Evolutionary conservation across 371 early-diverging fungal species (phyloP).

Genomic region (Zancudomyces culisetae): DNA sequence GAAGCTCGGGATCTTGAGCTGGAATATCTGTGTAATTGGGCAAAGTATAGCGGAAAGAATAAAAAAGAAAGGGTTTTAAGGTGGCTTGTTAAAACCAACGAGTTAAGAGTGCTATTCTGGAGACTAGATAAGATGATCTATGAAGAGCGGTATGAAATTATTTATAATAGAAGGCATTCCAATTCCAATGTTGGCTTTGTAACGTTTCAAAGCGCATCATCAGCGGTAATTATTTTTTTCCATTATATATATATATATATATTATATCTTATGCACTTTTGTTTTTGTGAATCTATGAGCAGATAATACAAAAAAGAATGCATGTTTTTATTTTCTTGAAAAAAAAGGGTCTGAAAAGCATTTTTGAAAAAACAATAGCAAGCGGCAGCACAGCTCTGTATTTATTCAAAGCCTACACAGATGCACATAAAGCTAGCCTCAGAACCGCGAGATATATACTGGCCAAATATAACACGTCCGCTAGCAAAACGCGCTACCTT

Average conservation of each 20-base stretch:
- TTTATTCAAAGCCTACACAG: constrained; percentile 43
- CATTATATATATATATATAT: too few species aligned
- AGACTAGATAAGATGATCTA: not conserved
- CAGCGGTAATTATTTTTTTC: constrained; percentile 20
- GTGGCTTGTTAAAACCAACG: not conserved
- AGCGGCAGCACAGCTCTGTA: constrained; percentile 37
- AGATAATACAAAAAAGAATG: too few species aligned
- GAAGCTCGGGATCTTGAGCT: constrained; percentile 9
- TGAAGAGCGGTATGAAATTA: constrained; percentile 1
- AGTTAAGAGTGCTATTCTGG: not conserved
- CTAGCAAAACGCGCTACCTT: constrained; percentile 7
- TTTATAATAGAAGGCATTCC: constrained; percentile 9
- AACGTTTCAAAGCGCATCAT: constrained; percentile 46
- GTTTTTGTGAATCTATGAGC: too few species aligned
- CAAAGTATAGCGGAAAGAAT: constrained; percentile 3
- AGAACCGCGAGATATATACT: constrained; percentile 76
- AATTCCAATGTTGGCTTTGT: constrained; percentile 39
- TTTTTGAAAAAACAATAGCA: too few species aligned
- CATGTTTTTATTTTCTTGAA: too few species aligned
- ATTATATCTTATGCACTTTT: too few species aligned
- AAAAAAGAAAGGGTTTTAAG: not conserved
- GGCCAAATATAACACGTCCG: constrained; percentile 51
- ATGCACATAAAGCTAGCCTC: constrained; percentile 60
- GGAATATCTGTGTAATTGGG: constrained; percentile 11
- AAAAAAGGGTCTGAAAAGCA: too few species aligned